Percentiles rank a stretch among this genome's conserved stretches.
These are phyloP conservation scores for Lactifluus volemus DNA, from an alignment of 768 basidiomycete species.

Conservation along the genomic window DNA sequence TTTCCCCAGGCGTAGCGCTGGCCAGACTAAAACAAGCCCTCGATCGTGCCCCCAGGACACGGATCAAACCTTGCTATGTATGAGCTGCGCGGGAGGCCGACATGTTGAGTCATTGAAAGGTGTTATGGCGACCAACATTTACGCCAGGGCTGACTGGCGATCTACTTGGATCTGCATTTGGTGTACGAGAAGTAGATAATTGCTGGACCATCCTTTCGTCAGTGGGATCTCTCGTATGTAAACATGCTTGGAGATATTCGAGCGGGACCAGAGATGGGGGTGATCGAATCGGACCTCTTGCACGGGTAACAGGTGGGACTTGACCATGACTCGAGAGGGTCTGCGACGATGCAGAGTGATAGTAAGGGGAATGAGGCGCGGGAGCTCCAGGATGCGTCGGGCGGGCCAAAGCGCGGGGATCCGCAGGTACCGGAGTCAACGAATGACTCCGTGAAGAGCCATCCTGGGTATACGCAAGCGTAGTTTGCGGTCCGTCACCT, in stretches of 20 bases:
- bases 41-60: background rate
- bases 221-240: conserved; percentile 9
- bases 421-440: background rate
- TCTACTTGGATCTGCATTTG: background rate
- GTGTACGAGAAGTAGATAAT: conserved; percentile 4
- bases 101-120: background rate
- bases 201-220: conserved; percentile 16
- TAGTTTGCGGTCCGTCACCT: conserved; percentile 12
- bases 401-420: background rate
- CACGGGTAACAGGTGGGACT: background rate
- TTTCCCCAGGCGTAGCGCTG: background rate
- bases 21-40: background rate
- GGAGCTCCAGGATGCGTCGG: background rate
- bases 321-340: background rate
- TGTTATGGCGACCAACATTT: background rate
- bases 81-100: background rate
- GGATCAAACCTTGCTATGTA: background rate
- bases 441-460: conserved; percentile 1
- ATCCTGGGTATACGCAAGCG: conserved; percentile 14
- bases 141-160: background rate
- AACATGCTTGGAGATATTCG: conserved; percentile 13
- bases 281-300: background rate
- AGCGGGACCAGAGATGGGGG: conserved; percentile 15
- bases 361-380: background rate
- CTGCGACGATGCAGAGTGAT: background rate